A percentile compares a stretch with the other conserved stretches of the same genome.
phyloP scores from a whole-genome alignment of 1,284 basidiomycete genomes.

The Microbotryum intermedium region DNA sequence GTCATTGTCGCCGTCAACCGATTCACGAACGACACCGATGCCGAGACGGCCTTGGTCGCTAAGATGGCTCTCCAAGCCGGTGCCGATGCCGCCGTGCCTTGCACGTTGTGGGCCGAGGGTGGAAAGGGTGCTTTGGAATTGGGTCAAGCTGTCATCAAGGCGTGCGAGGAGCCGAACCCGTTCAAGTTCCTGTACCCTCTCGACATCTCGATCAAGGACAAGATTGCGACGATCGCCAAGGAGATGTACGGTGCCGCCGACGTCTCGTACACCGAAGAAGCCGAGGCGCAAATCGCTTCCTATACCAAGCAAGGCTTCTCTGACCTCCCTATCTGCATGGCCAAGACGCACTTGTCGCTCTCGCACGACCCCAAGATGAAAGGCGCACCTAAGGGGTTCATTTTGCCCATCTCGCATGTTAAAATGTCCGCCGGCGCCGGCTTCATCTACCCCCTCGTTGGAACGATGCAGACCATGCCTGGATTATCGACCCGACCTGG shows the following conservation, averaged over 20 bases:
- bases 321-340: conserved; percentile 58
- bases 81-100: conserved; percentile 89
- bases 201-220: conserved; percentile 70
- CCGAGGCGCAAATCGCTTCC: conserved; percentile 76
- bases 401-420: conserved; percentile 82
- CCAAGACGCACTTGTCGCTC: conserved; percentile 96
- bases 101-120: conserved; percentile 94
- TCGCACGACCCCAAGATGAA: conserved; percentile 89
- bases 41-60: conserved; percentile 80
- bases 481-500: conserved; percentile 89
- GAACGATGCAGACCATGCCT: conserved; percentile 94
- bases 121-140: conserved; percentile 78
- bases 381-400: conserved; percentile 83
- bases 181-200: conserved; percentile 80
- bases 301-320: conserved; percentile 86
- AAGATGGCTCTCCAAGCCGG: conserved; percentile 72
- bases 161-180: conserved; percentile 59
- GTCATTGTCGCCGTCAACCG: conserved; percentile 93
- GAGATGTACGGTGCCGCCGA: conserved; percentile 87
- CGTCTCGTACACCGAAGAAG: conserved; percentile 57
- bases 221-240: conserved; percentile 76
- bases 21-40: conserved; percentile 86
- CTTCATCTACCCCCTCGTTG: conserved; percentile 72
- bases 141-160: conserved; percentile 74
- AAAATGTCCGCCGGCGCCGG: conserved; percentile 86